Evolutionary conservation across 2,329 filamentous ascomycete genomes (phyloP), one percentile per base, ranked within the genome.

Genomic region (Immersiporthe knoxdaviesiana): DNA sequence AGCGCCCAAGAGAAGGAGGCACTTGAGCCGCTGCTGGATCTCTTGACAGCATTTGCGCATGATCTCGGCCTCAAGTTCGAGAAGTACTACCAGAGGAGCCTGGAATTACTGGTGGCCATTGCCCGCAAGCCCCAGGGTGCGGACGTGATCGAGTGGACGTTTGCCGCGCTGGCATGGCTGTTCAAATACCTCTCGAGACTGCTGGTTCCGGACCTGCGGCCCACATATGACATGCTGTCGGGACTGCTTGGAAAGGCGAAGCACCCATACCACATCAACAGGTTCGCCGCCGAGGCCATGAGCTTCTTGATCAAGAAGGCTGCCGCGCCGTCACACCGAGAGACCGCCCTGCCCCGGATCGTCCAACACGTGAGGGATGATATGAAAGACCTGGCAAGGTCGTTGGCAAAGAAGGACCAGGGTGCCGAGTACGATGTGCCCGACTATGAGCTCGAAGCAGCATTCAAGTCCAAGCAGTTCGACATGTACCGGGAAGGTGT

Each of bases 131-230:
- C 92, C 66, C 86, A 92, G 68, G 91, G 92, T 76, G 90, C 92
- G 35, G 92, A 94, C 72, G 94, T 97, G n/a, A 92, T 98, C 64
- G 96, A 99, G 81, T 98, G 95, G 94, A 95, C 93, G 64, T 99
- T 99, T 81, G 93, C 91, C 16, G 94, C 93, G 74, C 84, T 99
- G 68, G 94, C 96, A 60, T 99, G 97, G 84, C 84, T 98, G 54
- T 97, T 99, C 87, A 99, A 99, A 78, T 98, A 98, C 77, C 87
- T 99, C 6, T 97, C 94, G 2, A 90, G 93, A 72, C 86, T 98
- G 0, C 81, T 99, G 30, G 92, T 96, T 0, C 91, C 93, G 4
- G 92, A 99, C 76, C 81, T 99, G 72, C 86, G 92, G 71, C 93
- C 95, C 61, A 90, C 97, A 1, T 94, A 93, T 77, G 88, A 93